These are phyloP conservation scores for Fraxinus xanthoxyloides DNA, from an alignment of 305 asterid species.

Conservation along the genomic window DNA sequence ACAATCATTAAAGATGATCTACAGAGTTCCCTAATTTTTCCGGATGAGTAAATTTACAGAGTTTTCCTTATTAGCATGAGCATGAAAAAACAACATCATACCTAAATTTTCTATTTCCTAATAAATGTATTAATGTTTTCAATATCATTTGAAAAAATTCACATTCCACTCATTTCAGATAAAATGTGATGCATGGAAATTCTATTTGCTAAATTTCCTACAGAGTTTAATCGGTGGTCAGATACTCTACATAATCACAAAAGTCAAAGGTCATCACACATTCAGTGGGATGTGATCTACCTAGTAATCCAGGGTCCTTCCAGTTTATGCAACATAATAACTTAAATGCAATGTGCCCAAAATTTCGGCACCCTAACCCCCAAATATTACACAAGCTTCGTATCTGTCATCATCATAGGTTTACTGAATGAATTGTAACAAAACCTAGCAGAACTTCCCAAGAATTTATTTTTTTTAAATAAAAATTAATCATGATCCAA, in stretches of 20 bases:
- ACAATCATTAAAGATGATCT: background rate
- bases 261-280: background rate
- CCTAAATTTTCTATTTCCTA: background rate
- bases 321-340: background rate
- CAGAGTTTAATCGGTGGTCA: background rate
- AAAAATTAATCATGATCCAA: background rate
- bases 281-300: background rate
- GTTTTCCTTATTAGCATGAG: background rate
- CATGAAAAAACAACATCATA: background rate
- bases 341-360: background rate
- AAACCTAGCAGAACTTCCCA: background rate
- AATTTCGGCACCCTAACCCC: background rate
- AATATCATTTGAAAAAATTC: background rate
- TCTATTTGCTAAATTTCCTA: background rate
- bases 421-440: background rate
- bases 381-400: background rate
- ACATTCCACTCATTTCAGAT: background rate
- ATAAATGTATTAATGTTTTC: background rate
- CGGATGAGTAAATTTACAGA: background rate
- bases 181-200: background rate
- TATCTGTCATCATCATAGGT: background rate
- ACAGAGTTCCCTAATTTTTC: background rate
- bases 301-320: background rate
- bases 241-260: background rate
- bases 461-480: background rate